These are phyloP conservation scores for Penicillium hesseltinei DNA, from an alignment of 2,329 filamentous ascomycete genomes.

Conservation along the genomic window DNA sequence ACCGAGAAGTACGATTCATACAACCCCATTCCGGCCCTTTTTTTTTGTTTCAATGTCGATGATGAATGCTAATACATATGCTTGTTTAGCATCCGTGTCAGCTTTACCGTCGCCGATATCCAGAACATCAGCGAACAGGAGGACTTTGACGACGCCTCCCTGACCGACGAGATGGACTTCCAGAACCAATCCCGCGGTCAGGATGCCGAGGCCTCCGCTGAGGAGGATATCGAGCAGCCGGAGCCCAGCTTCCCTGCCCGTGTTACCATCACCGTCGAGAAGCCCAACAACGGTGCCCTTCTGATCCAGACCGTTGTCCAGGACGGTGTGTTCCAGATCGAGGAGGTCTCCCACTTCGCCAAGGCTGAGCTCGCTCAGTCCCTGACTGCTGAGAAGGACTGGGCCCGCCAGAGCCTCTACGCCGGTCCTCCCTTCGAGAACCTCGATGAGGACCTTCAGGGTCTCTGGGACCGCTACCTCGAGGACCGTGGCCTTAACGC, in stretches of 20 bases:
- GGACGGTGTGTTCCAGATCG: conserved; percentile 81
- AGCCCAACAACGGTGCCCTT: conserved; percentile 78
- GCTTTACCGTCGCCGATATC: conserved; percentile 82
- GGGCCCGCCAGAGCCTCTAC: conserved; percentile 75
- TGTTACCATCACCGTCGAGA: conserved; percentile 84
- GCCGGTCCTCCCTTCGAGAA: conserved; percentile 89
- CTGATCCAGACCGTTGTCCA: conserved; percentile 83
- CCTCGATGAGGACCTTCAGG: conserved; percentile 93
- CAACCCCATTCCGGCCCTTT: neutral
- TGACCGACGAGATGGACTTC: conserved; percentile 58
- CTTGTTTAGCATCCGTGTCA: conserved; percentile 65
- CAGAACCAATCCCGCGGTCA: conserved; percentile 50
- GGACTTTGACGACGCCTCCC: conserved; percentile 56
- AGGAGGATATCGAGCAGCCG: conserved; percentile 51
- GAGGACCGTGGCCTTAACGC: conserved; percentile 91
- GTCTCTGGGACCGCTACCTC: conserved; percentile 86
- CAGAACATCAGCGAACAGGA: conserved; percentile 62
- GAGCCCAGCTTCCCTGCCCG: conserved; percentile 70
- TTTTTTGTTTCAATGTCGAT: neutral
- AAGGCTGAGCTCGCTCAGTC: conserved; percentile 75
- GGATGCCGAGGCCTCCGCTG: conserved; percentile 37
- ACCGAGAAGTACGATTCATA: conserved; percentile 71
- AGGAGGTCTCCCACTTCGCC: conserved; percentile 86
- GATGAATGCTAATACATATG: neutral
- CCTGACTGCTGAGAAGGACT: conserved; percentile 71